A percentile compares a stretch with the other conserved stretches of the same genome.
Evolutionary conservation across 352 stramenopile genomes (phyloP).

Genomic region (Globisporangium mamillatum): DNA sequence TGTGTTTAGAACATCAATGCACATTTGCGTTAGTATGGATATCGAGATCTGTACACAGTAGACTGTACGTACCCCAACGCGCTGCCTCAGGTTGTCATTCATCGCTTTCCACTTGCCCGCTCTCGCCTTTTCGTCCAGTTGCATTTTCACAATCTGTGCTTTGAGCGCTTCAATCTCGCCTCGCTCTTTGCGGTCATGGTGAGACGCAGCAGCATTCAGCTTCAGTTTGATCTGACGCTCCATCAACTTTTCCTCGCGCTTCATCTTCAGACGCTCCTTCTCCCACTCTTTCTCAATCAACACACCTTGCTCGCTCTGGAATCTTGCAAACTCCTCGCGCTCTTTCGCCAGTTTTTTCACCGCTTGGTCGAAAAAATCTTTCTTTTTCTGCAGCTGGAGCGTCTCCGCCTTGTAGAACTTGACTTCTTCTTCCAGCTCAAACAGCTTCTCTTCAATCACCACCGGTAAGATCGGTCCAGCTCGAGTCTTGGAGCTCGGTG

Average conservation of each 20-base stretch:
- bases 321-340: slow-evolving; percentile 45
- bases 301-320: slow-evolving; percentile 47
- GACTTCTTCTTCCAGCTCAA: slow-evolving; percentile 81
- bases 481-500: slow-evolving; percentile 3
- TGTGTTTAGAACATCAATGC: slow-evolving; percentile 19
- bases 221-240: slow-evolving; percentile 75
- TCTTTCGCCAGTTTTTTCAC: slow-evolving; percentile 52
- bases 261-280: slow-evolving; percentile 68
- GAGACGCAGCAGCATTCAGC: slow-evolving; percentile 49
- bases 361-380: slow-evolving; percentile 63
- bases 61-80: slow-evolving; percentile 43
- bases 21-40: not conserved
- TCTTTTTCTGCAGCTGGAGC: slow-evolving; percentile 70
- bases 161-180: slow-evolving; percentile 72
- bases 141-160: slow-evolving; percentile 79
- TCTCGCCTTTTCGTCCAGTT: slow-evolving; percentile 63
- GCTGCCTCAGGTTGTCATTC: slow-evolving; percentile 63
- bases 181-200: slow-evolving; percentile 58
- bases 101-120: slow-evolving; percentile 61
- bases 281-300: slow-evolving; percentile 73
- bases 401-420: slow-evolving; percentile 85
- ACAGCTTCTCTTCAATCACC: slow-evolving; percentile 80
- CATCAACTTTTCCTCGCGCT: slow-evolving; percentile 60
- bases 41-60: not conserved
- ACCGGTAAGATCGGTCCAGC: slow-evolving; percentile 37